Base-by-base conservation (phyloP, 805 yeast genomes). In the Yamadazyma tumulicola region DNA sequence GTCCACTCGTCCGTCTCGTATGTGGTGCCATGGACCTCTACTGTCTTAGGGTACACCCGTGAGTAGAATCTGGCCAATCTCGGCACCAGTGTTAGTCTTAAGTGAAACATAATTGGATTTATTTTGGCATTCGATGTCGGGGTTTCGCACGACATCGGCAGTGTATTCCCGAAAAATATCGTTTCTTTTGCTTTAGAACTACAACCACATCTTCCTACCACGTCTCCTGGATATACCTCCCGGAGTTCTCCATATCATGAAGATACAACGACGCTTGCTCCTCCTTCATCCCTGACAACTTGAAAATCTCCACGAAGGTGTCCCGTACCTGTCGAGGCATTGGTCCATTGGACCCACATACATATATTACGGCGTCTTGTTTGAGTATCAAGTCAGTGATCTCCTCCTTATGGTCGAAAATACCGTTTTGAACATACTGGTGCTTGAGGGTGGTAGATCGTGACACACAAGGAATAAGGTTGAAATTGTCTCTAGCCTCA, bases 321-420 rank as follows among this genome's bases (percentile, higher is more conserved):
- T 84, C 59, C 38, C 95, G 66, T 1, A 91, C 93, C 58, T 81
- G 88, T 15, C 75, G 69, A 1, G 98, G 98, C 98, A 93, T 93
- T 43, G 76, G 76, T 0, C 98, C 97, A 17, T 94, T 79, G 11
- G 95, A 80, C 0, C 99, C 99, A 66, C 98, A 91, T 5, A 93
- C 67, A 52, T 81, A 88, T 4, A 93, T 61, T 0, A 74, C 57
- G 0, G 85, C 94, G n/a, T 67, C 54, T 27, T 74, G 45, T 10
- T 78, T 63, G 1, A 75, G 54, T 4, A 89, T 49, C 34, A 79
- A 55, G 3, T 78, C 71, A 1, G 68, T 74, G 2, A 91, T 59
- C 14, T 64, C 31, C 3, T 64, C 54, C 20, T 70, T 68, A 27
- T 80, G 60, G 19, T 62, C 58, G 61, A 74, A 82, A 26, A 91